phyloP scores from a whole-genome alignment of 2,329 filamentous ascomycete species.

The Huntiella bhutanensis region DNA sequence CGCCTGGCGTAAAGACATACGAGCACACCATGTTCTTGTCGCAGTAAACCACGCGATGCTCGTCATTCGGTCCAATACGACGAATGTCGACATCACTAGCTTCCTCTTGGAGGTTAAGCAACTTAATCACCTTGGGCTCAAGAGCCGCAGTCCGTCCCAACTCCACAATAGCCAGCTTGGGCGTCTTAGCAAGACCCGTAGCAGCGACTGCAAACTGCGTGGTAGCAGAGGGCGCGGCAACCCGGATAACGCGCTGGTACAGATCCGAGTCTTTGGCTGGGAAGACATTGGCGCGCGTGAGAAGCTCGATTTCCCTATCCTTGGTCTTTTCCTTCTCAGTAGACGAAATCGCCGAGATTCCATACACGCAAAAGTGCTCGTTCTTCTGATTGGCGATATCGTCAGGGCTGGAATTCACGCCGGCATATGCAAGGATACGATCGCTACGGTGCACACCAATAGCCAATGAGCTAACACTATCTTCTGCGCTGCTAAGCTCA shows the following conservation, averaged over 20 bases:
- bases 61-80: conserved; percentile 37
- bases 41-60: conserved; percentile 61
- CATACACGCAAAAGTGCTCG: conserved; percentile 63
- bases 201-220: conserved; percentile 58
- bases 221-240: conserved; percentile 31
- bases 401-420: conserved; percentile 62
- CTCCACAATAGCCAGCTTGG: conserved; percentile 67
- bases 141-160: conserved; percentile 31
- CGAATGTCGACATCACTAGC: conserved; percentile 50
- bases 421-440: conserved; percentile 40
- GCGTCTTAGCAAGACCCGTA: conserved; percentile 54
- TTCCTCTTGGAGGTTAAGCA: conserved; percentile 33
- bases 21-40: conserved; percentile 57
- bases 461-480: conserved; percentile 71
- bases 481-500: conserved; percentile 65
- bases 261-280: conserved; percentile 27
- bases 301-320: conserved; percentile 21
- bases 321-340: conserved; percentile 10
- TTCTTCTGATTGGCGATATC: conserved; percentile 62
- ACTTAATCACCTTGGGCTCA: conserved; percentile 26
- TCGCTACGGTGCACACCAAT: conserved; percentile 42
- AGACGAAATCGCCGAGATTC: conserved; percentile 24
- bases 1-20: conserved; percentile 33
- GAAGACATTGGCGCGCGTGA: conserved; percentile 35
- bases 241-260: conserved; percentile 40